Conservation (phyloP, 2,329 filamentous ascomycete species). For the Bimuria novae-zelandiae region DNA sequence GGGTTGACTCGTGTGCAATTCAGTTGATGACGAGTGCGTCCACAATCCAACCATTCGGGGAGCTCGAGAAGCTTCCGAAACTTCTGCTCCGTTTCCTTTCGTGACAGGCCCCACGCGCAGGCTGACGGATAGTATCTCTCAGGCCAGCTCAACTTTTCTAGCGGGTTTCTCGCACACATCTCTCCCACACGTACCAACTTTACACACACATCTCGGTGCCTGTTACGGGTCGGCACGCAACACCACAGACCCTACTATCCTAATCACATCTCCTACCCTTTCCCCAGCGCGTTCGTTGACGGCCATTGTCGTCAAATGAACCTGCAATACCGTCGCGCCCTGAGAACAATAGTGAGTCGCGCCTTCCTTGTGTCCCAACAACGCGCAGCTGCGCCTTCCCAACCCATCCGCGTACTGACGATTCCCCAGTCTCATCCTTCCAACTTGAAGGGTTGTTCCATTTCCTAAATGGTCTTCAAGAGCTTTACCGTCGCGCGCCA, state of each 20-base stretch:
- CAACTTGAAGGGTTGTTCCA: constrained; percentile 64
- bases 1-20: constrained; percentile 16
- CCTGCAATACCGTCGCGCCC: constrained; percentile 74
- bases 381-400: constrained; percentile 17
- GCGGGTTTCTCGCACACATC: constrained; percentile 13
- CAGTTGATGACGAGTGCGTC: constrained; percentile 20
- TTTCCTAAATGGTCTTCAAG: constrained; percentile 86
- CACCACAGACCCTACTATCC: constrained; percentile 20
- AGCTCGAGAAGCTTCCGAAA: constrained; percentile 18
- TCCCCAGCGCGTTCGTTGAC: constrained; percentile 83
- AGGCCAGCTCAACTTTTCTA: constrained; percentile 27
- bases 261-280: constrained; percentile 33
- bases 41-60: constrained; percentile 1
- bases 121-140: constrained; percentile 27
- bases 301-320: constrained; percentile 96
- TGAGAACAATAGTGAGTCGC: constrained; percentile 66
- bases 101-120: constrained; percentile 12
- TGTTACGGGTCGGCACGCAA: constrained; percentile 18
- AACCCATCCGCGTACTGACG: constrained; percentile 26
- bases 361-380: constrained; percentile 3
- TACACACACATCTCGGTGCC: constrained; percentile 9
- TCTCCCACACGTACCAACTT: not conserved
- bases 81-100: constrained; percentile 20
- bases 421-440: constrained; percentile 53
- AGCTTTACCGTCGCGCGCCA: constrained; percentile 88